A percentile compares a stretch with the other conserved stretches of the same genome.
These are phyloP conservation scores for Nicotiana tabacum DNA, from an alignment of 257 asterid genomes.

Conservation along the genomic window DNA sequence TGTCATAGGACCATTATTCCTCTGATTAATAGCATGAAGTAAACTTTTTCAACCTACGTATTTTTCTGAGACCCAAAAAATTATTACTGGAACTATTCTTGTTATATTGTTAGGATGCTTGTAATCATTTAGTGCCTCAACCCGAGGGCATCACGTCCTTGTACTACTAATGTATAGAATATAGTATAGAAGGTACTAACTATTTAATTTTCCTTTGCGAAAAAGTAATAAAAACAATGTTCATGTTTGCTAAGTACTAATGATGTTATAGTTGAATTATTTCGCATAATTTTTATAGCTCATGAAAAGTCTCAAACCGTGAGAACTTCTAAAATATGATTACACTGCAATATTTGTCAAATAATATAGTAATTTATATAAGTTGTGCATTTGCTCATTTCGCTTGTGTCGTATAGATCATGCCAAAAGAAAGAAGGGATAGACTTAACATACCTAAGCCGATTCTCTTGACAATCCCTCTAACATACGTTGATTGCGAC, in stretches of 20 bases:
- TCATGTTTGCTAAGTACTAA: background rate
- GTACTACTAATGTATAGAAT: background rate
- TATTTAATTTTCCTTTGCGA: background rate
- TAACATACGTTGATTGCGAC: too few relatives aligned
- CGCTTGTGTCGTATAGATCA: too few relatives aligned
- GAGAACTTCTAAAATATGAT: background rate
- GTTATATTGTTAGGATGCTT: background rate
- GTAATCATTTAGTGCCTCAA: background rate
- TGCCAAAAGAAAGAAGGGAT: too few relatives aligned
- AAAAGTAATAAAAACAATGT: background rate
- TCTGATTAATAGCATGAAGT: too few relatives aligned
- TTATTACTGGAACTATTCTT: background rate
- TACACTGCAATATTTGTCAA: background rate
- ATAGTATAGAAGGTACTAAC: background rate
- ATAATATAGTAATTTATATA: too few relatives aligned
- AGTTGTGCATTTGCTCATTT: too few relatives aligned
- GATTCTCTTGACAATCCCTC: too few relatives aligned
- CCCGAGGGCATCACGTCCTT: background rate
- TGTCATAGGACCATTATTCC: too few relatives aligned
- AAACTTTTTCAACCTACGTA: too few relatives aligned
- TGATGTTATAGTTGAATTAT: background rate
- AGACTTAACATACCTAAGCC: too few relatives aligned
- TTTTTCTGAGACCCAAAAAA: background rate
- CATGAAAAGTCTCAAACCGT: background rate
- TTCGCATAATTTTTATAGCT: background rate